Conservation (phyloP, 257 asterid species). For the Lavandula angustifolia region DNA sequence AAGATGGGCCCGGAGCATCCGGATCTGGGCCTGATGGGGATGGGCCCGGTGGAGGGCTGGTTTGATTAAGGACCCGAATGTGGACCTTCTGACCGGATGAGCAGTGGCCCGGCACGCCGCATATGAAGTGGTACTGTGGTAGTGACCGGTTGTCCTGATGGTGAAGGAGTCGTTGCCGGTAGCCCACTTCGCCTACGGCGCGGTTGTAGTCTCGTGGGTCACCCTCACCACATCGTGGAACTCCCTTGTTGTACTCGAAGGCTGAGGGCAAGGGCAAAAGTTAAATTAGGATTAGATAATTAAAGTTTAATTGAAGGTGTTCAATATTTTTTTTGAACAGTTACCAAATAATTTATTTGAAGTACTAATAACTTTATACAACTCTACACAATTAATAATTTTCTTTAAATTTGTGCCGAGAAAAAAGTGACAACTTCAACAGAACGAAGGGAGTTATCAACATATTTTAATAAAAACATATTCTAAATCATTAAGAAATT, state of each 20-base stretch:
- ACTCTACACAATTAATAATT: too few species aligned
- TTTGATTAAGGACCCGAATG: slow-evolving; percentile 38
- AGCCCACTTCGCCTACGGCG: slow-evolving; percentile 33
- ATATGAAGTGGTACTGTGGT: slow-evolving; percentile 57
- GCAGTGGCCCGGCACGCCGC: slow-evolving; percentile 53
- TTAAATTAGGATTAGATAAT: neutral
- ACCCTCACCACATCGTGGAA: slow-evolving; percentile 57
- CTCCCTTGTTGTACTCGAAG: slow-evolving; percentile 49
- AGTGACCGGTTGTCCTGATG: slow-evolving; percentile 47
- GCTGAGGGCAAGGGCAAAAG: slow-evolving; percentile 28
- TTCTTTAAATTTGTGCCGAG: too few species aligned
- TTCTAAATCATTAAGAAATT: too few species aligned
- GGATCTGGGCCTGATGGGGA: slow-evolving; percentile 7
- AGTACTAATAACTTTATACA: too few species aligned
- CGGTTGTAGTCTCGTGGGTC: slow-evolving; percentile 47
- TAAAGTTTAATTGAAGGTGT: too few species aligned
- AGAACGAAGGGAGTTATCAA: too few species aligned
- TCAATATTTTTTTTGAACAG: too few species aligned
- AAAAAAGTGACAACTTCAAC: too few species aligned
- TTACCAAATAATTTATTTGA: too few species aligned
- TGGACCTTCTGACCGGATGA: slow-evolving; percentile 54
- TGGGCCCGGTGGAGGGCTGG: slow-evolving; percentile 18
- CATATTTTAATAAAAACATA: too few species aligned
- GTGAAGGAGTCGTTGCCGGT: slow-evolving; percentile 55
- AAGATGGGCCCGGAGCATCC: neutral